Percentiles rank a stretch among this genome's conserved stretches.
Evolutionary conservation across 140 eudicot species (phyloP).

Genomic region (Senecio squalidus): DNA sequence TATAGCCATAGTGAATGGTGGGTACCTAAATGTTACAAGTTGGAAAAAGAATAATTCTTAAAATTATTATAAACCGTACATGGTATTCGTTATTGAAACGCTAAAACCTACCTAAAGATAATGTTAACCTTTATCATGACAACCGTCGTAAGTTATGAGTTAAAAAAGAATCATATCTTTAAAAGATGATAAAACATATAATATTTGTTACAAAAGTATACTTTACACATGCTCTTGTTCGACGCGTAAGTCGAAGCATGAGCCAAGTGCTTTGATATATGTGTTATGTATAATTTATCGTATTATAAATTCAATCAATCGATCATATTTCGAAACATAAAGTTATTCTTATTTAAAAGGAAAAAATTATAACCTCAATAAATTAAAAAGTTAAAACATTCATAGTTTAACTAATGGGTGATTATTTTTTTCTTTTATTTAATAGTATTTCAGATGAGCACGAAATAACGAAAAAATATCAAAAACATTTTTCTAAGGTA

Average conservation of each 20-base stretch:
- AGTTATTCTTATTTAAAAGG: too few relatives aligned
- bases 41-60: neutral
- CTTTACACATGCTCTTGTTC: neutral
- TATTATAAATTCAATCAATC: too few relatives aligned
- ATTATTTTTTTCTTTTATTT: too few relatives aligned
- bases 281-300: neutral
- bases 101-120: neutral
- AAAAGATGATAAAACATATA: neutral
- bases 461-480: too few relatives aligned
- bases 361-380: too few relatives aligned
- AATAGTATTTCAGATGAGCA: too few relatives aligned
- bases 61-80: neutral
- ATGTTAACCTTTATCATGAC: neutral
- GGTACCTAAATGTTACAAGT: neutral
- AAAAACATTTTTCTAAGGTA: too few relatives aligned
- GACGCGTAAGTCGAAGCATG: conserved; percentile 2
- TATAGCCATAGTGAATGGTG: too few relatives aligned
- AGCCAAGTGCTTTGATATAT: conserved; percentile 8
- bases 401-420: too few relatives aligned
- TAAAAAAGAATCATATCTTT: neutral
- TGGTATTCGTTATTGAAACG: neutral
- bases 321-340: too few relatives aligned
- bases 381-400: too few relatives aligned
- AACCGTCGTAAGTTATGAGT: neutral
- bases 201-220: neutral